phyloP scores from a whole-genome alignment of 192 early-diverging fungal genomes.

The Spizellomyces sp. region DNA sequence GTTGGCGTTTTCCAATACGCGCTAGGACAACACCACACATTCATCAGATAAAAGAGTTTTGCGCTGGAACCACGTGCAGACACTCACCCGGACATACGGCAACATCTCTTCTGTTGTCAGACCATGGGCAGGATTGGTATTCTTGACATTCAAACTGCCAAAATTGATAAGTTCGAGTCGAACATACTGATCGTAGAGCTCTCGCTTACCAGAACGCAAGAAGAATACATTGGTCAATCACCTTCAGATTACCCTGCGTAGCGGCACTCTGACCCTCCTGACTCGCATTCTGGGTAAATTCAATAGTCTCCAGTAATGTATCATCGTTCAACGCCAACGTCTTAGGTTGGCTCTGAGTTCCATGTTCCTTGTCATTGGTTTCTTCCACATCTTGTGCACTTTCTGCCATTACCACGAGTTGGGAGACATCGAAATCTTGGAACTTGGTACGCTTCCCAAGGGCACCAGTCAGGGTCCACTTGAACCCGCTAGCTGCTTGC shows the following conservation, averaged over 20 bases:
- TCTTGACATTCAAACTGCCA: conserved; percentile 80
- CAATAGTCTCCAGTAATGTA: conserved; percentile 81
- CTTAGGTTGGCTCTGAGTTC: conserved; percentile 52
- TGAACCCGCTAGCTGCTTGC: conserved; percentile 75
- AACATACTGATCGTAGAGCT: neutral
- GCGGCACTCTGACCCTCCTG: conserved; percentile 22
- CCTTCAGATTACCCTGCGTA: conserved; percentile 65
- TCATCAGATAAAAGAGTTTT: neutral
- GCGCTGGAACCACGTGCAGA: neutral
- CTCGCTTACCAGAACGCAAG: conserved; percentile 62
- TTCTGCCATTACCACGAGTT: conserved; percentile 89
- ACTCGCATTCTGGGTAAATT: conserved; percentile 56
- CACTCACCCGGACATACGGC: conserved; percentile 75
- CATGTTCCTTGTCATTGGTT: neutral
- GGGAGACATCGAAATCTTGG: conserved; percentile 85
- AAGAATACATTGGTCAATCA: conserved; percentile 87
- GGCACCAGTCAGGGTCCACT: conserved; percentile 87
- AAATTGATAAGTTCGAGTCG: conserved; percentile 28
- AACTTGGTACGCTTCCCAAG: conserved; percentile 91
- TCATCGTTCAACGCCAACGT: conserved; percentile 89
- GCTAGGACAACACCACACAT: conserved; percentile 29
- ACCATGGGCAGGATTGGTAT: conserved; percentile 90
- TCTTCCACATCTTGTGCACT: conserved; percentile 49
- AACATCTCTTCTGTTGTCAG: conserved; percentile 95
- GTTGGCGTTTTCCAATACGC: conserved; percentile 89